Percentiles rank a stretch among this genome's conserved stretches.
Conservation (phyloP, 2,329 filamentous ascomycete species). For the Fusarium multiceps region DNA sequence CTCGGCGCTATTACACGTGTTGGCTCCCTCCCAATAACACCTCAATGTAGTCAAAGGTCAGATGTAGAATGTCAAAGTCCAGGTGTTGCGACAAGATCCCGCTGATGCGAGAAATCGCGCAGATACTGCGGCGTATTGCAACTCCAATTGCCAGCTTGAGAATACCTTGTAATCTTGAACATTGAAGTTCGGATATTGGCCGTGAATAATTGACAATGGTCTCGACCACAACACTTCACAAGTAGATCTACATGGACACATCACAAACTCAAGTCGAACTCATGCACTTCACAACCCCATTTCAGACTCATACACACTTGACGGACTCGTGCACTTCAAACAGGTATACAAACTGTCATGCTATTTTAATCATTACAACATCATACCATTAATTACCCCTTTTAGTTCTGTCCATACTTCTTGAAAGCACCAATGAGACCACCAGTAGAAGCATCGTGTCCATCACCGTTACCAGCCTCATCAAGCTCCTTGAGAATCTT, state of each 20-base stretch:
- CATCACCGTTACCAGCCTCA: constrained; percentile 73
- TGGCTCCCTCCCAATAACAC: neutral
- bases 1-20: constrained; percentile 16
- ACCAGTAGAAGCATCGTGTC: constrained; percentile 88
- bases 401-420: constrained; percentile 68
- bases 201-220: neutral
- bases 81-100: constrained; percentile 9
- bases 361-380: constrained; percentile 39
- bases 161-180: neutral
- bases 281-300: neutral
- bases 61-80: neutral
- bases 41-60: neutral
- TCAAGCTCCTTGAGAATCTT: constrained; percentile 90
- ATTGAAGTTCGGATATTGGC: no score
- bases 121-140: neutral
- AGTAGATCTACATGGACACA: neutral
- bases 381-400: constrained; percentile 26
- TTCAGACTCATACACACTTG: neutral
- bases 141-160: neutral
- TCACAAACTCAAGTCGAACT: no score
- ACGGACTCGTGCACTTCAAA: neutral
- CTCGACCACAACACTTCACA: neutral
- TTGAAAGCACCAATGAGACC: constrained; percentile 94
- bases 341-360: constrained; percentile 25
- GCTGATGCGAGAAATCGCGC: constrained; percentile 28